These are phyloP conservation scores for Noccaea caerulescens DNA, from an alignment of 345 rosid genomes.

Conservation along the genomic window DNA sequence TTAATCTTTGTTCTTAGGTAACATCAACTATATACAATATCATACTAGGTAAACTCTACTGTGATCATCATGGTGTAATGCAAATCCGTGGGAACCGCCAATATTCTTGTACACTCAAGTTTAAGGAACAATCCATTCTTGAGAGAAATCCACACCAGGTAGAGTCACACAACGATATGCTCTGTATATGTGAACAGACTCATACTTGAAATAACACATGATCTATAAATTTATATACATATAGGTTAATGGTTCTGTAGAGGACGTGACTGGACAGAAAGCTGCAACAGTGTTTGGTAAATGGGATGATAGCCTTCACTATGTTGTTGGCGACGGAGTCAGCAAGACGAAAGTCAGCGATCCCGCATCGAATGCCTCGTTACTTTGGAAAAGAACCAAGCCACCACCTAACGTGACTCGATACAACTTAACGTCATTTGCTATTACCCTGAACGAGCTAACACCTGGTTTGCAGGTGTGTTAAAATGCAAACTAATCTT, in stretches of 20 bases:
- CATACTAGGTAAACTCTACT: constrained; percentile 84
- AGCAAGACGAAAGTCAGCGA: constrained; percentile 63
- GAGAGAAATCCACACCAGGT: constrained; percentile 97
- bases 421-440: constrained; percentile 92
- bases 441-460: constrained; percentile 87
- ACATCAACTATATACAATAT: constrained; percentile 91
- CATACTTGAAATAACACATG: constrained; percentile 26
- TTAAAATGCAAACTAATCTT: neutral
- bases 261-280: constrained; percentile 66
- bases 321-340: constrained; percentile 56
- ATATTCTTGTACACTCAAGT: constrained; percentile 87
- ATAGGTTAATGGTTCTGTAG: constrained; percentile 90
- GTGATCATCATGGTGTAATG: constrained; percentile 96
- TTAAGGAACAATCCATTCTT: constrained; percentile 88
- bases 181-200: neutral
- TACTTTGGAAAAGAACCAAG: constrained; percentile 84
- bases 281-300: constrained; percentile 85
- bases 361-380: constrained; percentile 58
- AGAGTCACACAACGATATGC: constrained; percentile 16
- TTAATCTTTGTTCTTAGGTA: constrained; percentile 56
- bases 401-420: constrained; percentile 81
- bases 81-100: constrained; percentile 76
- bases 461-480: constrained; percentile 92
- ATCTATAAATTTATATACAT: neutral
- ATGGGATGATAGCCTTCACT: constrained; percentile 92